Evolutionary conservation across 1,284 basidiomycete genomes (phyloP).

Genomic region (Trichosporon faecale): DNA sequence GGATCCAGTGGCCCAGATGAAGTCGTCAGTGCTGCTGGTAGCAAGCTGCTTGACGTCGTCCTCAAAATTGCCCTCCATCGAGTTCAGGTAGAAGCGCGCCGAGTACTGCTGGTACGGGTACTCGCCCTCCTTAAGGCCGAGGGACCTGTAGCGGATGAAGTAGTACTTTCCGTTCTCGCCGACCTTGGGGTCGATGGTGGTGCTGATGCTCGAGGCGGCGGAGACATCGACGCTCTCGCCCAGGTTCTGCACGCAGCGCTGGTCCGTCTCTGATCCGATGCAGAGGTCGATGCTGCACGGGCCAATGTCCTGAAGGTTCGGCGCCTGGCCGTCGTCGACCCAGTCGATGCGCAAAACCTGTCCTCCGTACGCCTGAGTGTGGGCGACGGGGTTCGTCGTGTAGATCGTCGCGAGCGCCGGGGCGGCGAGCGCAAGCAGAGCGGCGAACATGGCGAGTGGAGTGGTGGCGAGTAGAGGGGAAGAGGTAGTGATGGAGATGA

Average conservation of each 20-base stretch:
- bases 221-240: constrained; percentile 62
- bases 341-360: constrained; percentile 62
- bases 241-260: constrained; percentile 66
- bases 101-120: constrained; percentile 72
- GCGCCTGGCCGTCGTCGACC: constrained; percentile 61
- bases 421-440: constrained; percentile 52
- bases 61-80: constrained; percentile 51
- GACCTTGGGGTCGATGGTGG: constrained; percentile 61
- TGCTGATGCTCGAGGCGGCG: constrained; percentile 56
- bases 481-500: neutral
- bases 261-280: constrained; percentile 50
- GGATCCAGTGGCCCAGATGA: constrained; percentile 10
- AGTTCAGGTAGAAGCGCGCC: constrained; percentile 62
- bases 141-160: constrained; percentile 64
- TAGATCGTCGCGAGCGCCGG: constrained; percentile 48
- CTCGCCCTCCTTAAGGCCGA: constrained; percentile 53
- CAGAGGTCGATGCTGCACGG: constrained; percentile 64
- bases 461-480: neutral
- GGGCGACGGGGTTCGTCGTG: constrained; percentile 53
- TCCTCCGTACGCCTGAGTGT: constrained; percentile 61
- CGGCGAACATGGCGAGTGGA: constrained; percentile 44
- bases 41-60: constrained; percentile 31
- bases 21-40: constrained; percentile 28
- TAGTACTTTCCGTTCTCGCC: constrained; percentile 59
- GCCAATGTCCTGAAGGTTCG: constrained; percentile 63